Base-by-base conservation (phyloP, 2,329 filamentous ascomycete genomes). In the Aspergillus ruber region DNA sequence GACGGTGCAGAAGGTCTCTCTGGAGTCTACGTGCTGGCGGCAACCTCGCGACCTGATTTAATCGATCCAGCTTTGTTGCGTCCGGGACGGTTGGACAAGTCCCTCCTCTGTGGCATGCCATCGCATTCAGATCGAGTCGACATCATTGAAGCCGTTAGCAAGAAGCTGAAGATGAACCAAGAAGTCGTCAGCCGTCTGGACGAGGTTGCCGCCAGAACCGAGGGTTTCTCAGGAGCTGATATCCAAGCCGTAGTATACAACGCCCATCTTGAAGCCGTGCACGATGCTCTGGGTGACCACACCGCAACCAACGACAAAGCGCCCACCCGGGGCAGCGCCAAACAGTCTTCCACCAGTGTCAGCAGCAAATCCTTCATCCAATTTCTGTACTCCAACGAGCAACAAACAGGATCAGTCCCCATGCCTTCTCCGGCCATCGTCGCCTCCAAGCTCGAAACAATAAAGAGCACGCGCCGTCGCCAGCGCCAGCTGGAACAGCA, bases 191-290 rank as follows among this genome's bases (percentile, higher is more conserved):
- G 77, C 46, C 78, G 76, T 6, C 68, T 95, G 25, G 73, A 71
- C n/a, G 87, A 90, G 51, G 81, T 98, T 20, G 91, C 90, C 0
- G 75, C 74, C 13, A 76, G 82, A 13, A 97, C 91, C 0, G 86
- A 93, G 50, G 93, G 93, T 8, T 96, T 94, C 66, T 93, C 88
- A 0, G 93, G 93, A 10, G 93, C 93, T 1, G 93, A 98, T 70
- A 75, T 98, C 3, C 93, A 98, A 67, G 93, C 91, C 0, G 79
- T 98, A 6, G 84, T 97, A 39, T 96, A 95, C 60, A 98, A 98
- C 57, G 90, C 93, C 0, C 93, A 98, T 65, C 79, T 98, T 5
- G 91, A 97, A 71, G 93, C 93, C 23, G 96, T 98, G 54, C 93
- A 98, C 64, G 90, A 96, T 56, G 83, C 94, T 2, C 79, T 98